Conservation (phyloP, 1,284 basidiomycete species). For the Trichosporon sp. region DNA sequence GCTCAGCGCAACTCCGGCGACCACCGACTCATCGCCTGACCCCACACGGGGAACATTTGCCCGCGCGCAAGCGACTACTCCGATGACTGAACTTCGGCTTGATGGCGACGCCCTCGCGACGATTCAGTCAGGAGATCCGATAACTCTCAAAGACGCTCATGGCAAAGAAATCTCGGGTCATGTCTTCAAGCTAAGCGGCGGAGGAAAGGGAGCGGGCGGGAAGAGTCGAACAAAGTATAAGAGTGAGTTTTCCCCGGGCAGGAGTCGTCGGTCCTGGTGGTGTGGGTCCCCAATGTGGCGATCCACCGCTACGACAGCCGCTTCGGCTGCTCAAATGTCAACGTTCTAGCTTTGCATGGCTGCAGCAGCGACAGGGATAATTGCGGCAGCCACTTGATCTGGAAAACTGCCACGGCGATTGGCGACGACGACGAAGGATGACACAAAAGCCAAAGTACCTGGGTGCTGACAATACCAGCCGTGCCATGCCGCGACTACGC, state of each 20-base stretch:
- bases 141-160: slow-evolving; percentile 28
- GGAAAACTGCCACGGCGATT: no score
- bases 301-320: no score
- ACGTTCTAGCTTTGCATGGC: no score
- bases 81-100: slow-evolving; percentile 7
- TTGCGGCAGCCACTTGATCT: no score
- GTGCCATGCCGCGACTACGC: slow-evolving; percentile 43
- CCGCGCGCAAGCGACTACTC: slow-evolving; percentile 24
- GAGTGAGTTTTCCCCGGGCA: slow-evolving; percentile 28
- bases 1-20: background rate
- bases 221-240: slow-evolving; percentile 42
- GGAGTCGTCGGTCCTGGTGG: background rate
- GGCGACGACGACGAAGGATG: background rate
- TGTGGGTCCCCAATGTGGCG: no score
- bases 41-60: slow-evolving; percentile 40
- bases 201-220: slow-evolving; percentile 43
- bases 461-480: slow-evolving; percentile 25
- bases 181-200: slow-evolving; percentile 46
- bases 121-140: slow-evolving; percentile 12
- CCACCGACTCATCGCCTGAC: slow-evolving; percentile 8
- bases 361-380: no score
- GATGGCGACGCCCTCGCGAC: slow-evolving; percentile 8
- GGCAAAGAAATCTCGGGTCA: slow-evolving; percentile 36
- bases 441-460: background rate
- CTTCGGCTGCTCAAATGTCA: no score